Percentiles rank a stretch among this genome's conserved stretches.
Conservation (phyloP, 2,329 filamentous ascomycete species). For the Scedosporium apiospermum region DNA sequence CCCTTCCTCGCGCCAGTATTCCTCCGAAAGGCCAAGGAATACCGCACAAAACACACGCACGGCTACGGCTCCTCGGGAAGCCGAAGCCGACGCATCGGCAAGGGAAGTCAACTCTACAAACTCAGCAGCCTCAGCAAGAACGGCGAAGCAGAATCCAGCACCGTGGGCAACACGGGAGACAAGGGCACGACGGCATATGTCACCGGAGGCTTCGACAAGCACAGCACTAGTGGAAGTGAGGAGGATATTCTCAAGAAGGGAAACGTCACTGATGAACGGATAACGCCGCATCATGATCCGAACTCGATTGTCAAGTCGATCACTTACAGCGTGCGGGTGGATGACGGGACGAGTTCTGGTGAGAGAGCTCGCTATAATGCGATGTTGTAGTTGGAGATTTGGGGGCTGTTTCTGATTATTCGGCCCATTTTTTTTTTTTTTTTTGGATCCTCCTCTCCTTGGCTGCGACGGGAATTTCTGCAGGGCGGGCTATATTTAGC, state of each 20-base stretch:
- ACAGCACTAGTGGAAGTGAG: conserved; percentile 19
- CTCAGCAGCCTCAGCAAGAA: conserved; percentile 25
- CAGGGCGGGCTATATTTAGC: neutral
- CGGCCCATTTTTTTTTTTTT: too few species aligned
- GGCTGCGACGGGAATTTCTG: neutral
- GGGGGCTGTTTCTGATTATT: neutral
- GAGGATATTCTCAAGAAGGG: conserved; percentile 26
- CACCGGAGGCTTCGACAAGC: conserved; percentile 6
- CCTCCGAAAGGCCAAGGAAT: conserved; percentile 30
- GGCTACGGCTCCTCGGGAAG: conserved; percentile 19
- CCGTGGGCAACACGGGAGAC: conserved; percentile 16
- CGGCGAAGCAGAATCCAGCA: conserved; percentile 13
- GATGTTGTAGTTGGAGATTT: too few species aligned
- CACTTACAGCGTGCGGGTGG: conserved; percentile 29
- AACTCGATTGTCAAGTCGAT: conserved; percentile 28
- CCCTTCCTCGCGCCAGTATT: conserved; percentile 35
- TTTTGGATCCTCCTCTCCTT: neutral
- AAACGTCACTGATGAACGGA: conserved; percentile 10
- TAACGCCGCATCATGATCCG: neutral
- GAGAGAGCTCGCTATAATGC: neutral
- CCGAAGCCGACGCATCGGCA: conserved; percentile 14
- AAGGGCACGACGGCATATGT: conserved; percentile 14
- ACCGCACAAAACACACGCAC: conserved; percentile 26
- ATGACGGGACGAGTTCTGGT: conserved; percentile 14
- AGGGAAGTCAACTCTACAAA: conserved; percentile 24